phyloP scores from a whole-genome alignment of 352 stramenopile genomes.

The Phytophthora pistaciae region DNA sequence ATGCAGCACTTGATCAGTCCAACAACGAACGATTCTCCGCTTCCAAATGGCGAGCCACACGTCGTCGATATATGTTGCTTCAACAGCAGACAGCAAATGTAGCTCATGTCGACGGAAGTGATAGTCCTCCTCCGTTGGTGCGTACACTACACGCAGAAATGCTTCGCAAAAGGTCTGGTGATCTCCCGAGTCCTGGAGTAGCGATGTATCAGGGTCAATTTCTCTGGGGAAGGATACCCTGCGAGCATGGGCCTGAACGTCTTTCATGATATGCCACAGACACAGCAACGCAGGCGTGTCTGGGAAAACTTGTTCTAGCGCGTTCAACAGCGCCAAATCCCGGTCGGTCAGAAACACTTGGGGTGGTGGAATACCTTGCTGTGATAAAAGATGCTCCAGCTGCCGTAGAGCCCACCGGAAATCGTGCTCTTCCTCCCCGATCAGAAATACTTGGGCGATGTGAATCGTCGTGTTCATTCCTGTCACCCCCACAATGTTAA shows the following conservation, averaged over 20 bases:
- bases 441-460: conserved; percentile 26
- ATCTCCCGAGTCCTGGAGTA: not conserved
- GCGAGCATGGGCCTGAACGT: conserved; percentile 4
- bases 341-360: conserved; percentile 14
- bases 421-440: conserved; percentile 4
- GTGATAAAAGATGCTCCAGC: not conserved
- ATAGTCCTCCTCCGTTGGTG: not conserved
- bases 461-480: conserved; percentile 37
- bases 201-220: not conserved
- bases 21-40: not conserved
- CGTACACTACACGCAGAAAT: not conserved
- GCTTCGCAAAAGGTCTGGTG: not conserved
- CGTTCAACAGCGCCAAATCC: conserved; percentile 9
- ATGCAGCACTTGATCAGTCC: not conserved
- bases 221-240: conserved; percentile 1
- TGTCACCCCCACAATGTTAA: conserved; percentile 32
- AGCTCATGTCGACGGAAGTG: not conserved
- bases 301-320: conserved; percentile 3
- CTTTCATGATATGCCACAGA: conserved; percentile 21
- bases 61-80: not conserved
- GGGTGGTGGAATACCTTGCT: not conserved
- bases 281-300: conserved; percentile 5
- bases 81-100: not conserved
- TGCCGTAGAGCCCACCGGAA: conserved; percentile 9
- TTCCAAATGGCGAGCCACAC: not conserved